These are phyloP conservation scores for Avena insularis DNA, from an alignment of 176 grass and related monocot species.

Conservation along the genomic window DNA sequence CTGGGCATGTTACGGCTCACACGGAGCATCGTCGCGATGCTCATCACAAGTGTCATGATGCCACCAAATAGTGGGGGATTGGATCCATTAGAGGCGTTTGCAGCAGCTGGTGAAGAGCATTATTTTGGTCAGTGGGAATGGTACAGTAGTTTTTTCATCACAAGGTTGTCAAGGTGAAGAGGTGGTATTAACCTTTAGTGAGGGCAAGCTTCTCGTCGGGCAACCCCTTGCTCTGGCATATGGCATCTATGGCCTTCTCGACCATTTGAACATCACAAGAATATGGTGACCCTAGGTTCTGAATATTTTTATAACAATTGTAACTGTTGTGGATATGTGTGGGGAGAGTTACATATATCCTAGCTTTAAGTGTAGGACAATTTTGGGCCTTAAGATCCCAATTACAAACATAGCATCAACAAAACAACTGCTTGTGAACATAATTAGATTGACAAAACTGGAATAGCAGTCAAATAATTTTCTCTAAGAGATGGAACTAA, in stretches of 20 bases:
- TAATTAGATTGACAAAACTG: neutral
- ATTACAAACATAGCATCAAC: conserved; percentile 1
- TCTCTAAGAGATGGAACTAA: conserved; percentile 23
- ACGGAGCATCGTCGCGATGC: conserved; percentile 71
- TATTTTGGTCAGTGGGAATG: conserved; percentile 16
- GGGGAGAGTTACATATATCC: neutral
- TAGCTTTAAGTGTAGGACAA: neutral
- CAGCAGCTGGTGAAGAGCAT: conserved; percentile 50
- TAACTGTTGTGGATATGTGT: neutral
- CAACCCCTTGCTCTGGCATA: conserved; percentile 61
- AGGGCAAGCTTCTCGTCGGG: conserved; percentile 71
- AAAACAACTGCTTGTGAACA: neutral
- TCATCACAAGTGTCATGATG: conserved; percentile 83
- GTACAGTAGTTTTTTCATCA: neutral
- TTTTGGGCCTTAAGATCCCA: neutral
- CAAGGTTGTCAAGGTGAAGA: neutral
- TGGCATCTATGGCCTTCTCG: conserved; percentile 77
- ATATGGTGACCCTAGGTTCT: conserved; percentile 54
- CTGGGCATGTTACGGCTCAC: conserved; percentile 63
- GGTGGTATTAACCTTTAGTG: conserved; percentile 67
- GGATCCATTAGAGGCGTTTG: conserved; percentile 55
- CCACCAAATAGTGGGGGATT: conserved; percentile 63
- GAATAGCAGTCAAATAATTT: neutral
- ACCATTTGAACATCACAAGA: conserved; percentile 83
- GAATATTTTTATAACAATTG: neutral